Evolutionary conservation across 768 basidiomycete genomes (phyloP).

Genomic region (Hydnomerulius pinastri): DNA sequence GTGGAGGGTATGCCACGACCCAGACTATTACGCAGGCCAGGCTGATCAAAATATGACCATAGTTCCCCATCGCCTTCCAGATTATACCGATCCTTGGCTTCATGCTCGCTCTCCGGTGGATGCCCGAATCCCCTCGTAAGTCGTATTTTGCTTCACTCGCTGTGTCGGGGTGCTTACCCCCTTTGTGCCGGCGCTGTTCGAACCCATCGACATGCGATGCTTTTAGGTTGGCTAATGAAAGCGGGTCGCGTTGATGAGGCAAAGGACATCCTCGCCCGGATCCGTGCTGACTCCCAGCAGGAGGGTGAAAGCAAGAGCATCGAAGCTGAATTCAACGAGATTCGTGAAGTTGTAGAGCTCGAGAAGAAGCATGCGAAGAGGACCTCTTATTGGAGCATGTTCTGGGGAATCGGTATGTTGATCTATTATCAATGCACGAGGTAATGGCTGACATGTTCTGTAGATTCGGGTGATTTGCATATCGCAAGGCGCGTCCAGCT

Average conservation of each 20-base stretch:
- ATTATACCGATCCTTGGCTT: slow-evolving; percentile 42
- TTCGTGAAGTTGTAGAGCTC: slow-evolving; percentile 39
- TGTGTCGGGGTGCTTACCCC: too few relatives aligned
- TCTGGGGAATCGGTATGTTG: slow-evolving; percentile 41
- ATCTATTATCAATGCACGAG: too few relatives aligned
- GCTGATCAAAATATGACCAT: not conserved
- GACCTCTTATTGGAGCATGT: slow-evolving; percentile 46
- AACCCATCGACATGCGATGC: not conserved
- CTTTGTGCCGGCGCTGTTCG: not conserved
- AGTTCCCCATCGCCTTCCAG: slow-evolving; percentile 49
- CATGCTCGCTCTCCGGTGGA: slow-evolving; percentile 28
- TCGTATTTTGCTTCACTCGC: not conserved
- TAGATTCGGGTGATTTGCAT: too few relatives aligned
- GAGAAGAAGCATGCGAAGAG: slow-evolving; percentile 42
- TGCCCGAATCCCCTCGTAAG: slow-evolving; percentile 38
- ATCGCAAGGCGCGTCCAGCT: too few relatives aligned
- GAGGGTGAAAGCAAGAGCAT: slow-evolving; percentile 18
- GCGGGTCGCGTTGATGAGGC: slow-evolving; percentile 41
- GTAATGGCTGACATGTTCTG: too few relatives aligned
- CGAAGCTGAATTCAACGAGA: slow-evolving; percentile 38
- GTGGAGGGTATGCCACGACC: slow-evolving; percentile 34
- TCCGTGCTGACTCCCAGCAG: slow-evolving; percentile 28
- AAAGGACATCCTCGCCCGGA: slow-evolving; percentile 34
- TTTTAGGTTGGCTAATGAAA: slow-evolving; percentile 37
- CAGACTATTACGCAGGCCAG: not conserved